Conservation (phyloP, 106 monocot species). For the Allium fistulosum region DNA sequence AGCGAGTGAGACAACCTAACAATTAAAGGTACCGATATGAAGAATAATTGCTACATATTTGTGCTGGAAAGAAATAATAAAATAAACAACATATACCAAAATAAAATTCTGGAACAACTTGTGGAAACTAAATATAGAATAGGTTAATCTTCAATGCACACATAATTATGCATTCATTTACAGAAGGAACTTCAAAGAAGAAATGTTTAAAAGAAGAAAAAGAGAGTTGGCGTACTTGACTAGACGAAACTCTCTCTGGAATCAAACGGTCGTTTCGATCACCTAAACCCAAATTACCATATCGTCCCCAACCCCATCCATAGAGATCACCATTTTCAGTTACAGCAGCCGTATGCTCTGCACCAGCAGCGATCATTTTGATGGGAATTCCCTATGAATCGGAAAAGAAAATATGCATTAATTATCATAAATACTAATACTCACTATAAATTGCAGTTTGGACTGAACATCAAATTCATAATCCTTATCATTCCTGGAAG, state of each 20-base stretch:
- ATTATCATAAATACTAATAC: not conserved
- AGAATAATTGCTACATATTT: not conserved
- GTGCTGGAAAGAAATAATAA: no score
- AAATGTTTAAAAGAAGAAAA: not conserved
- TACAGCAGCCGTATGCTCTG: conserved; percentile 91
- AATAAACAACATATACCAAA: no score
- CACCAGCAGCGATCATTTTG: conserved; percentile 97
- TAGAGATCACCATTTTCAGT: conserved; percentile 94
- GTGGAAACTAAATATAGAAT: not conserved
- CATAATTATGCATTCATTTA: not conserved
- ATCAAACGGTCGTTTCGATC: conserved; percentile 80
- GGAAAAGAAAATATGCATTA: conserved; percentile 1
- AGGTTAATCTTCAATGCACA: not conserved
- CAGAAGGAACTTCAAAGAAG: not conserved
- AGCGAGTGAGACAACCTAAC: no score
- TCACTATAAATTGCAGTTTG: not conserved
- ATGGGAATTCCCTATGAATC: conserved; percentile 62
- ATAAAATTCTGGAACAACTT: not conserved
- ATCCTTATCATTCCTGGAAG: not conserved
- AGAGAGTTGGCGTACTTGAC: conserved; percentile 35
- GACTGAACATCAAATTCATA: not conserved
- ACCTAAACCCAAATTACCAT: conserved; percentile 95
- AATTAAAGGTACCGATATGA: no score
- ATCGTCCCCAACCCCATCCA: conserved; percentile 99
- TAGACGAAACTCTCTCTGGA: conserved; percentile 67